Conservation (phyloP, 2,329 filamentous ascomycete genomes). For the Escovopsis sp. region DNA sequence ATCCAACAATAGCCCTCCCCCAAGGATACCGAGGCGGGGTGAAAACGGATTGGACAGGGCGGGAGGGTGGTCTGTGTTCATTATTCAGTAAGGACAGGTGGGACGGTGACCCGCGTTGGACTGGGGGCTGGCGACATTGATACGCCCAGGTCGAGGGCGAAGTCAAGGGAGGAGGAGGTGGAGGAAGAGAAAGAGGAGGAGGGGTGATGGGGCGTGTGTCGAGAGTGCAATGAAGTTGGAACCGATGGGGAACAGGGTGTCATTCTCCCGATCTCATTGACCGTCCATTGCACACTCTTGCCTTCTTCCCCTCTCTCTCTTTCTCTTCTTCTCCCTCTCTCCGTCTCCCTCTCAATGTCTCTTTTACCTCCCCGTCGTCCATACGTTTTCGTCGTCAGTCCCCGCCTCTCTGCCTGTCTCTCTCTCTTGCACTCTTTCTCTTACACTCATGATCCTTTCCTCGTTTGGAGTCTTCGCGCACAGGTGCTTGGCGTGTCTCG, state of each 20-base stretch:
- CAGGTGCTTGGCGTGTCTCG: too few relatives aligned
- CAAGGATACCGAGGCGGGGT: slow-evolving; percentile 16
- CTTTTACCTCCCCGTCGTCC: too few relatives aligned
- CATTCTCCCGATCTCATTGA: background rate
- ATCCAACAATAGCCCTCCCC: too few relatives aligned
- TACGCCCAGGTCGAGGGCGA: slow-evolving; percentile 2
- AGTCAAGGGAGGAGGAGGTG: too few relatives aligned
- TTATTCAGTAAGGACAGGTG: slow-evolving; percentile 8
- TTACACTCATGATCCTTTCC: too few relatives aligned
- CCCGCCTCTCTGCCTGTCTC: too few relatives aligned
- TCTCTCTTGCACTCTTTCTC: too few relatives aligned
- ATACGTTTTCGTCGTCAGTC: too few relatives aligned
- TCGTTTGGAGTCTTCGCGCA: too few relatives aligned
- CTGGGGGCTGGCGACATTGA: slow-evolving; percentile 5
- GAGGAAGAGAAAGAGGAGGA: too few relatives aligned
- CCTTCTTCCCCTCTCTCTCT: background rate
- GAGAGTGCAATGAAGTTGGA: background rate
- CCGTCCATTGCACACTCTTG: background rate
- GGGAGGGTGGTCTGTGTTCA: slow-evolving; percentile 5
- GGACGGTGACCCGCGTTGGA: slow-evolving; percentile 13
- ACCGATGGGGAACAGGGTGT: slow-evolving; percentile 1
- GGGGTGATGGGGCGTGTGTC: slow-evolving; percentile 3
- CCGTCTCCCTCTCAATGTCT: too few relatives aligned
- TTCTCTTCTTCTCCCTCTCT: background rate
- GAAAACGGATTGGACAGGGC: slow-evolving; percentile 7